phyloP scores from a whole-genome alignment of 108 stramenopile genomes.

The Thalassiosira profunda region DNA sequence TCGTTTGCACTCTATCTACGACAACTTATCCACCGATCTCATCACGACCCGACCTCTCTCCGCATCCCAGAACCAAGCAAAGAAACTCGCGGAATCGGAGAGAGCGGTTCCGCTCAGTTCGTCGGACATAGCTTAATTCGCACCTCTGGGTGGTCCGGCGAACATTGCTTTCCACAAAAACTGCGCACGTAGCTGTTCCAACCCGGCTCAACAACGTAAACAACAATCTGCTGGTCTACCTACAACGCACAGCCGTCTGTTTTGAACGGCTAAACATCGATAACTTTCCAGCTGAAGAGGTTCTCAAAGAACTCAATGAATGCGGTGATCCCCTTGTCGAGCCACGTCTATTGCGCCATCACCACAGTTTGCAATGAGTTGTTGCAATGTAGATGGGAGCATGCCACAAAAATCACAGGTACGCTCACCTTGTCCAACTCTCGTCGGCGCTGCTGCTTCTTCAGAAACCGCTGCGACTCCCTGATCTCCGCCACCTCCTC shows the following conservation, averaged over 20 bases:
- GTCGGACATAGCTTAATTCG: too few relatives aligned
- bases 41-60: neutral
- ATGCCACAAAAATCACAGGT: too few relatives aligned
- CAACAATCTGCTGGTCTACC: neutral
- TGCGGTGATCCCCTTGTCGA: conserved; percentile 42
- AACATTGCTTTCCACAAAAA: neutral
- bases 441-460: conserved; percentile 35
- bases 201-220: neutral
- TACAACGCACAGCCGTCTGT: neutral
- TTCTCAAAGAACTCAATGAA: conserved; percentile 49
- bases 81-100: conserved; percentile 5
- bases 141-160: neutral
- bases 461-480: conserved; percentile 32
- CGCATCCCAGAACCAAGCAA: neutral
- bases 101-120: neutral
- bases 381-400: too few relatives aligned
- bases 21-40: too few relatives aligned
- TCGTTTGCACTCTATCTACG: neutral
- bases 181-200: neutral
- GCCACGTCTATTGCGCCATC: too few relatives aligned
- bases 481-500: conserved; percentile 32
- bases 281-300: conserved; percentile 47
- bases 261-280: conserved; percentile 13
- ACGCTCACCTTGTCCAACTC: conserved; percentile 41
- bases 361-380: too few relatives aligned